Evolutionary conservation across 2,329 filamentous ascomycete species (phyloP).

Genomic region (Didymella pinodella): DNA sequence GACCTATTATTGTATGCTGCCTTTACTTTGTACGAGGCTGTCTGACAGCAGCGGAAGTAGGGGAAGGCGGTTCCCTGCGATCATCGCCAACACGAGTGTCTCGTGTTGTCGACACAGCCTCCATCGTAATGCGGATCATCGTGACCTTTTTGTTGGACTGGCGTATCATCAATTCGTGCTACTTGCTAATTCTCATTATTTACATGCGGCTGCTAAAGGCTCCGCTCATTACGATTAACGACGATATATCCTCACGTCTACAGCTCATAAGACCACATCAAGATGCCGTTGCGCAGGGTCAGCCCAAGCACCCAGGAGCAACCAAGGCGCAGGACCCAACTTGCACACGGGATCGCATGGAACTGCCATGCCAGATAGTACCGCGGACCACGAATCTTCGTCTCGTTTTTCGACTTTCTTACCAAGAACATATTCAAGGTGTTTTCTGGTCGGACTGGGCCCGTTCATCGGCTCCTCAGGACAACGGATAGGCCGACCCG

Average conservation of each 20-base stretch:
- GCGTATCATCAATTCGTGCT: constrained; percentile 11
- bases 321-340: constrained; percentile 6
- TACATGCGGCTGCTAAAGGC: constrained; percentile 18
- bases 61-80: constrained; percentile 6
- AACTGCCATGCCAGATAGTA: neutral
- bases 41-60: neutral
- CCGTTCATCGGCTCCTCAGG: neutral
- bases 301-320: constrained; percentile 2
- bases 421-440: neutral
- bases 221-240: constrained; percentile 22
- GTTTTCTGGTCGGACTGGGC: neutral
- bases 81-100: constrained; percentile 5
- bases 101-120: constrained; percentile 20
- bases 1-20: constrained; percentile 6
- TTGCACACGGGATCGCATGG: neutral
- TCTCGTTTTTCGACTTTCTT: neutral
- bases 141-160: constrained; percentile 3
- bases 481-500: neutral
- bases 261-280: constrained; percentile 6
- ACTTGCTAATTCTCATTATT: constrained; percentile 21
- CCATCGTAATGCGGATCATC: constrained; percentile 11
- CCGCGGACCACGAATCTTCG: neutral
- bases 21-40: constrained; percentile 3
- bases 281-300: neutral
- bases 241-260: constrained; percentile 17